Evolutionary conservation across 345 rosid species (phyloP), one percentile per base, ranked within the genome.

Genomic region (Populus davidiana): DNA sequence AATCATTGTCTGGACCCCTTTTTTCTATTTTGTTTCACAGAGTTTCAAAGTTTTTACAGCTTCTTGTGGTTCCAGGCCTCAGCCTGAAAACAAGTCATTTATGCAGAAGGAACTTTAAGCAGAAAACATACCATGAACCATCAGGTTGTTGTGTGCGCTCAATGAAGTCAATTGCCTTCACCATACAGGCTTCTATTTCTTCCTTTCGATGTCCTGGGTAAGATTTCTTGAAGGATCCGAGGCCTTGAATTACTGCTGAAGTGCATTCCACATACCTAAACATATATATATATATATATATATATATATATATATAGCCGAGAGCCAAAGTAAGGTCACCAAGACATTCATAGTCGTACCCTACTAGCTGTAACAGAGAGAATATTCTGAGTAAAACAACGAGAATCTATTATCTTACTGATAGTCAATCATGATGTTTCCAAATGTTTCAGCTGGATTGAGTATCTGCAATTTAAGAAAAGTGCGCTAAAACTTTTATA

Each of bases 261-360:
- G 96, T 93, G 88, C 98, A 93, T 66, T 93, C 97, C 72, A 90
- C 94, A 17, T 89, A 91, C 80, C 96, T 91, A 36, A 23, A 68
- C 29, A 18, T 49, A 33, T 33, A 33, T 33, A 33, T 33, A 33
- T 5, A 33, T 33, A 33, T 33, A 18, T 9, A 25, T n/a, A n/a
- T n/a, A n/a, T n/a, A n/a, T n/a, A n/a, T n/a, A n/a, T n/a, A n/a
- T n/a, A n/a, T n/a, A n/a, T n/a, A n/a, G 35, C 17, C 27, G 17
- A 44, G 50, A 44, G 17, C 50, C 50, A 2, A 13, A 0, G 50
- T 11, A 44, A 44, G 17, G 16, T 44, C 44, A 41, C 35, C 35
- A 33, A 33, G 35, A 33, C 35, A 33, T 33, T 33, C 35, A 33
- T 4, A 33, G 35, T 33, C 35, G 35, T 33, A 4, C 44, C 44